Base-by-base conservation (phyloP, 192 early-diverging fungal species). In the Rhizoclosmatium globosum region DNA sequence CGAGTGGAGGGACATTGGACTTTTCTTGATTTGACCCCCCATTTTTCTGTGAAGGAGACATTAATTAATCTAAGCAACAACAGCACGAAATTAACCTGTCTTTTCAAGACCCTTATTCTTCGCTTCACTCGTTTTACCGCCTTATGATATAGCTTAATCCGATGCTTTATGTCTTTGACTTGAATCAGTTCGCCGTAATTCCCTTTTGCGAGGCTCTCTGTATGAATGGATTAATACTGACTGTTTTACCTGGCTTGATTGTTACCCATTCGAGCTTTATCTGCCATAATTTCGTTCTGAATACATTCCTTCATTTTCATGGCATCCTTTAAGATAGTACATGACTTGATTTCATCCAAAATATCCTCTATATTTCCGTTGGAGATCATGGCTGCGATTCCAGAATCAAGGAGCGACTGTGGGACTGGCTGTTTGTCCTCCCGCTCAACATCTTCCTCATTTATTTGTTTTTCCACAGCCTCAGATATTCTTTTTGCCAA, bases 401-500 rank as follows among this genome's bases (percentile, higher is more conserved):
- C 15, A 6, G 47, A 7, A 53, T 17, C 50, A 53, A 53, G 50
- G 50, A 41, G 38, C 17, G 45, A 42, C 13, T 68, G 45, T 39
- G 31, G 31, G 31, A 31, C 31, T 31, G 31, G 31, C 43, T 46
- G 39, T 45, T 15, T 42, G 15, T 45, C 60, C 7, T 60, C 59
- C 44, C 9, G 39, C 19, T 62, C 59, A 38, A 62, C 59, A 7
- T 64, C 9, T 38, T 74, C 76, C 11, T 31, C 76, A 57, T 9
- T 48, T 4, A 68, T 9, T 64, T 77, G 76, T 46, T 68, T 77
- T 38, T 74, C 72, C 17, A 74, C 59, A 43, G 61, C 72, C 44
- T 74, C 72, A 9, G 72, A 56, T 19, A 74, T 74, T 47, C 72
- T 56, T 44, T 74, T 74, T 4, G 72, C 72, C 21, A 74, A n/a